Conservation (phyloP, 805 yeast species). For the Candida arabinofermentans region DNA sequence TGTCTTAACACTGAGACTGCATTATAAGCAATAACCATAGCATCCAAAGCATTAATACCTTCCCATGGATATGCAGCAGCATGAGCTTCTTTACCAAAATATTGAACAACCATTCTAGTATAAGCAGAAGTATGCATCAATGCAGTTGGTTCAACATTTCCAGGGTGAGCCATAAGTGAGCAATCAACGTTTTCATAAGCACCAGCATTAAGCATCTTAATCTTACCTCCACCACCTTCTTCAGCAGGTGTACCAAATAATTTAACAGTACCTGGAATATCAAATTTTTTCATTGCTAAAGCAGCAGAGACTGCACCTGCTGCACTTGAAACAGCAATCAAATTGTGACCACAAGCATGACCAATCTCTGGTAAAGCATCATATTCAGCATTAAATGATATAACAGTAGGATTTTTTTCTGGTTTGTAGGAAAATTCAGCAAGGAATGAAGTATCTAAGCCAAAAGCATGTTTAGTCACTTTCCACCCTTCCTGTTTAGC, state of each 20-base stretch:
- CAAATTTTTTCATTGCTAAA: constrained; percentile 18
- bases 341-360: constrained; percentile 31
- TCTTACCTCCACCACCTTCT: constrained; percentile 29
- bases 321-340: constrained; percentile 24
- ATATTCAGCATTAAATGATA: constrained; percentile 26
- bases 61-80: constrained; percentile 29
- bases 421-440: constrained; percentile 13
- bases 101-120: constrained; percentile 14
- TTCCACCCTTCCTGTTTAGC: constrained; percentile 21
- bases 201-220: constrained; percentile 23
- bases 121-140: constrained; percentile 19
- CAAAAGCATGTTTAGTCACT: constrained; percentile 23
- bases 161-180: constrained; percentile 28
- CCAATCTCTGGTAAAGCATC: constrained; percentile 29
- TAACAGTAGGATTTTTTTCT: constrained; percentile 12
- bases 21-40: constrained; percentile 24
- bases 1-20: constrained; percentile 26
- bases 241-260: constrained; percentile 30
- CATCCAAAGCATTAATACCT: constrained; percentile 30
- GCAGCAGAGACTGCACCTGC: constrained; percentile 18
- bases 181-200: constrained; percentile 22
- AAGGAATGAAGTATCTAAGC: constrained; percentile 23
- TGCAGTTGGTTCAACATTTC: constrained; percentile 11
- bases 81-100: constrained; percentile 26
- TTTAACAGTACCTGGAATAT: constrained; percentile 26